These are phyloP conservation scores for Russula sp. DNA, from an alignment of 768 basidiomycete genomes.

Conservation along the genomic window DNA sequence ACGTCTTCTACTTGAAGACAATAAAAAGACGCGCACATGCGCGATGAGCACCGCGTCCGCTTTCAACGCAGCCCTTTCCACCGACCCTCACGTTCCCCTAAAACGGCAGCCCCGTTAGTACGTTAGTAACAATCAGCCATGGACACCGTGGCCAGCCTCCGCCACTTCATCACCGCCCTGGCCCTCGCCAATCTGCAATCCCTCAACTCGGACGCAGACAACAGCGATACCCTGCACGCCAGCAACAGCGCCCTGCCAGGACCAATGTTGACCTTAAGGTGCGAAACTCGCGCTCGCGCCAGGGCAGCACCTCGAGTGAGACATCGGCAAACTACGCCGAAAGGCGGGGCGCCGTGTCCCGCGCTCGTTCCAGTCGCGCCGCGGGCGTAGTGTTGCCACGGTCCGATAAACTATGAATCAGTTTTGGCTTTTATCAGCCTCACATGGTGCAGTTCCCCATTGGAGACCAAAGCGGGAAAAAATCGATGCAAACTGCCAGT, in stretches of 20 bases:
- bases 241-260: conserved; percentile 11
- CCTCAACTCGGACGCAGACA: conserved; percentile 18
- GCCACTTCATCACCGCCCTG: neutral
- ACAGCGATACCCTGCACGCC: conserved; percentile 21
- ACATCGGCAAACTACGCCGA: conserved; percentile 65
- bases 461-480: no score
- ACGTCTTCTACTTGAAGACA: no score
- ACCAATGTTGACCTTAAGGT: conserved; percentile 59
- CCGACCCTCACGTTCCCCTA: conserved; percentile 15
- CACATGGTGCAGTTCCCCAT: no score
- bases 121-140: conserved; percentile 5
- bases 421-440: no score
- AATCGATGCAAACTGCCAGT: no score
- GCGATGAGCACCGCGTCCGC: neutral
- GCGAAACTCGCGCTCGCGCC: conserved; percentile 69
- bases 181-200: conserved; percentile 2
- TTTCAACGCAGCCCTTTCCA: neutral
- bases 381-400: conserved; percentile 13
- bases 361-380: conserved; percentile 37
- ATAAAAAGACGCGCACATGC: no score
- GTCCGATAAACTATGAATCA: no score
- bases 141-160: neutral
- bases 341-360: conserved; percentile 51
- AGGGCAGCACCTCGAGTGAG: conserved; percentile 71
- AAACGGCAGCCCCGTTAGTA: conserved; percentile 20